phyloP scores from a whole-genome alignment of 2,329 filamentous ascomycete species.

The Ilyonectria mors-panacis region DNA sequence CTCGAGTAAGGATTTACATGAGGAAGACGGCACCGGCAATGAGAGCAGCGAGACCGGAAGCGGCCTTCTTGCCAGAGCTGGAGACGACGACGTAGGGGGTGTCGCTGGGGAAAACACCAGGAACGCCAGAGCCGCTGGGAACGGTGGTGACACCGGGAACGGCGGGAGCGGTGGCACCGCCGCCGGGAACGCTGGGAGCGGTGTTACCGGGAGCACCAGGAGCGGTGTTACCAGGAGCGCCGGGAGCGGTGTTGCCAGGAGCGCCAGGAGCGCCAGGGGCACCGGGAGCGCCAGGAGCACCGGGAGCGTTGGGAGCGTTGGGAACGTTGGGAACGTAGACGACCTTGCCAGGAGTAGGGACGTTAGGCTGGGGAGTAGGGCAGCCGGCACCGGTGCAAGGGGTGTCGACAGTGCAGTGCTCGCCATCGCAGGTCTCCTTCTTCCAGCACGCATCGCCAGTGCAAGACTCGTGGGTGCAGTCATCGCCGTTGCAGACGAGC shows the following conservation, averaged over 20 bases:
- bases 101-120: background rate
- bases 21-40: slow-evolving; percentile 46
- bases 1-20: slow-evolving; percentile 38
- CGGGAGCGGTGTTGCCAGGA: background rate
- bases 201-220: too few species aligned
- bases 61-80: slow-evolving; percentile 45
- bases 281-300: too few species aligned
- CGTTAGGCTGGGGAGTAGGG: slow-evolving; percentile 31
- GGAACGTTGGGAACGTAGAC: slow-evolving; percentile 12
- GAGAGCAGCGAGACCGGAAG: slow-evolving; percentile 41
- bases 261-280: background rate
- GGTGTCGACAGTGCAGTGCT: slow-evolving; percentile 48
- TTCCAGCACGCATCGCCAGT: slow-evolving; percentile 48
- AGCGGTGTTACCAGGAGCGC: too few species aligned
- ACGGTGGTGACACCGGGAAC: too few species aligned
- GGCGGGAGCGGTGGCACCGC: too few species aligned
- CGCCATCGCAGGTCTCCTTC: slow-evolving; percentile 53
- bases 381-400: slow-evolving; percentile 48
- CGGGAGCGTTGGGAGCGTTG: background rate
- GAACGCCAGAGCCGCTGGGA: background rate
- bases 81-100: slow-evolving; percentile 41
- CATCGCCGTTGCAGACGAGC: slow-evolving; percentile 52
- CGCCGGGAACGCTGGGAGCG: too few species aligned
- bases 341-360: slow-evolving; percentile 8
- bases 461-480: slow-evolving; percentile 50